Evolutionary conservation across 768 basidiomycete genomes (phyloP), one percentile per base, ranked within the genome.

Genomic region (Mycena alexandri): DNA sequence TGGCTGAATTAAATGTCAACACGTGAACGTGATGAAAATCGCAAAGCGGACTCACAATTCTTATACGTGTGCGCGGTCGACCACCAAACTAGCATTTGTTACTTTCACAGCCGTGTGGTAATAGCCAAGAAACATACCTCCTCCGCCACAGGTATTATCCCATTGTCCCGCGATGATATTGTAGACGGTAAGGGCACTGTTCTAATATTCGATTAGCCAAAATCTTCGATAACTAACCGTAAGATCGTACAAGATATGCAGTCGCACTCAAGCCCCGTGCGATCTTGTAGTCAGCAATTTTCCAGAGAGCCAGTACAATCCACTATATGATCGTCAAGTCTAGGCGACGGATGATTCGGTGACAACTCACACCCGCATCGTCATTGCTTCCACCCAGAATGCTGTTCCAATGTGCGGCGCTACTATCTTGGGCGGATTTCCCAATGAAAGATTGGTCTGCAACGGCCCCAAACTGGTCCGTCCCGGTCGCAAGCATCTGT

Each of bases 221-320:
- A 24, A 16, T 16, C 16, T 5, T 29, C 48, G 14, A 66, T 21
- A 55, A 22, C 4, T 38, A 38, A 14, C 14, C 38, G 5, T 38
- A 10, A 14, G 38, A 51, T 66, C 77, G 72, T 63, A 81, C 77
- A 29, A 78, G 52, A 71, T 78, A 80, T 22, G 76, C 72, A 5
- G 69, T 63, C 42, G 67, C 72, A 55, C 72, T 79, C 73, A 76
- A 67, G 25, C 84, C 84, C 53, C 82, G 78, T 19, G 75, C 74
- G 21, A 70, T 73, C 69, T 84, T 85, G 75, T 87, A 88, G 71
- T 89, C 87, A 0, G 79, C 83, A 10, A 88, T 84, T 75, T 87
- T 89, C 87, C 86, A 87, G 11, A 87, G 73, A 11, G 85, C 80
- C n/a, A 88, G 75, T 38, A 87, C 83, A 43, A 87, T 76, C 87